phyloP scores from a whole-genome alignment of 352 stramenopile genomes.

The Globisporangium rhizosaccharum region DNA sequence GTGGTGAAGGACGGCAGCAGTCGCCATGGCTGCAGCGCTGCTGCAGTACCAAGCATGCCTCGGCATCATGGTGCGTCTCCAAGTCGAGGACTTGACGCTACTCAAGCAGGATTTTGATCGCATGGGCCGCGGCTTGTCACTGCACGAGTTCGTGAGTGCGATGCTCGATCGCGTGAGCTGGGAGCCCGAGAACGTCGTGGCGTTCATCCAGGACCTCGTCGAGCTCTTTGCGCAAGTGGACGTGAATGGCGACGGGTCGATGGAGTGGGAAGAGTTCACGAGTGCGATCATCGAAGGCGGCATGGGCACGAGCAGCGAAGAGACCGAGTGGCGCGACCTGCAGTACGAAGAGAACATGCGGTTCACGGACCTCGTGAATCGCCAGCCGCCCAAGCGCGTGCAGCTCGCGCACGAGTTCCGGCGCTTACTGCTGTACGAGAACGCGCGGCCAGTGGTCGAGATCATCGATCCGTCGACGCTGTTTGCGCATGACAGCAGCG shows the following conservation, averaged over 20 bases:
- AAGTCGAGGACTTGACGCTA: constrained; percentile 54
- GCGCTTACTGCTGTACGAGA: constrained; percentile 55
- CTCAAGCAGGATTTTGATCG: constrained; percentile 71
- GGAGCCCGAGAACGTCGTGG: constrained; percentile 43
- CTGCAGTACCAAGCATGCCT: constrained; percentile 72
- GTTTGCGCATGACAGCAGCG: constrained; percentile 25
- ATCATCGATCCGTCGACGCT: constrained; percentile 48
- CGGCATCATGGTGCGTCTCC: constrained; percentile 72
- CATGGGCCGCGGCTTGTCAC: constrained; percentile 39
- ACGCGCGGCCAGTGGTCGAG: constrained; percentile 60
- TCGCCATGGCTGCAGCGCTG: constrained; percentile 47
- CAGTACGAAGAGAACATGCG: constrained; percentile 64
- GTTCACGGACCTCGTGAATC: constrained; percentile 46
- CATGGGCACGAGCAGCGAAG: constrained; percentile 45
- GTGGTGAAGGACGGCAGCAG: too few species aligned
- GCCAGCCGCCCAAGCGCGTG: constrained; percentile 45
- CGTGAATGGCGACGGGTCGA: constrained; percentile 70
- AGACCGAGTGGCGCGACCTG: constrained; percentile 47
- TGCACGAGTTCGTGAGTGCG: constrained; percentile 61
- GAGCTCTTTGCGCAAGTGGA: constrained; percentile 76
- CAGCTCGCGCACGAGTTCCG: constrained; percentile 55
- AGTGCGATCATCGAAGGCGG: constrained; percentile 75
- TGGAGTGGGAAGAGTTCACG: constrained; percentile 85
- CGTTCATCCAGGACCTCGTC: constrained; percentile 68
- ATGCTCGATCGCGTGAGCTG: constrained; percentile 69